Base-by-base conservation (phyloP, 2,329 filamentous ascomycete genomes). In the Albophoma yamanashiensis region DNA sequence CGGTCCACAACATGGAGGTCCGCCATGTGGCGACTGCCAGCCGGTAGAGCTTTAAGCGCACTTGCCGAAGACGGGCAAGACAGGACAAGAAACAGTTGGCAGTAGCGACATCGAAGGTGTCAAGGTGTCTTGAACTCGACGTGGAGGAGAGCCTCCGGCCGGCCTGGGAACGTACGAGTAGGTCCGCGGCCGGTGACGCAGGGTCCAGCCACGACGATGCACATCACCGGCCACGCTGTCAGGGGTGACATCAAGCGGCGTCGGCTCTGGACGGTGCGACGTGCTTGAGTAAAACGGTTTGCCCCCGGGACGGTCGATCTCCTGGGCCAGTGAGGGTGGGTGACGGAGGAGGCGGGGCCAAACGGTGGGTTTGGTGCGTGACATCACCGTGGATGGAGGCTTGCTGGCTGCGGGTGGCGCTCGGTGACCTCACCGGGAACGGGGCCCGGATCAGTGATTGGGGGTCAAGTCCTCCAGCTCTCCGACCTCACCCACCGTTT, bases 401-500 rank as follows among this genome's bases (percentile, higher is more conserved):
- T 15, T n/a, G 1, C 17, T 43, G 17, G 40, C 1, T 43, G 31
- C 50, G 50, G 56, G 40, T 56, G 31, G 15, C 47, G 43, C 5
- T 39, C 42, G 34, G 57, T 56, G 52, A 36, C 55, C 42, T 57
- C 59, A 40, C 40, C 45, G 59, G 58, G 27, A 34, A 27, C 47
- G 2, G 15, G 9, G 27, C 17, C 27, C 17, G 17, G 31, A 5
- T 14, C 11, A 6, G 9, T 38, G 27, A 36, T 36, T 36, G 31
- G 50, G 31, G 9, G 45, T 20, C 45, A 27, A 5, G 43, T 4
- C 34, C 53, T 39, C 53, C n/a, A 15, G 53, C 36, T 52, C 58
- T 62, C 56, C 60, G 56, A 58, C 56, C 56, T 59, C 53, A 59
- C 40, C 36, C 55, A 50, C 58, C 56, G 58, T 59, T 57, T 59